phyloP scores from a whole-genome alignment of 2,329 filamentous ascomycete species.

The Davidsoniella virescens region DNA sequence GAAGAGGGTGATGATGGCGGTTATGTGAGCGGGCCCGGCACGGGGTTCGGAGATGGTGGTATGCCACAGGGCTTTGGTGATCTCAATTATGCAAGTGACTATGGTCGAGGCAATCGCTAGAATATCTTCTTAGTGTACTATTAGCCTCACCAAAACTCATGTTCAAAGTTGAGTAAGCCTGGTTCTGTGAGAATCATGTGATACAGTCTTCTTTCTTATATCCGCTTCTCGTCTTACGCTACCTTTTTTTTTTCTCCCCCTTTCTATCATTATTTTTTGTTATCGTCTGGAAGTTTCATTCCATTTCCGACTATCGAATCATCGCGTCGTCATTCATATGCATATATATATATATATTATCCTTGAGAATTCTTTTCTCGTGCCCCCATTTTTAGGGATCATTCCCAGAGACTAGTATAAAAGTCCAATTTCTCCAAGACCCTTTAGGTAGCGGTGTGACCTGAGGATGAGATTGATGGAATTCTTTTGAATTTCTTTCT shows the following conservation, averaged over 20 bases:
- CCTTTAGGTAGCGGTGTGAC: no score
- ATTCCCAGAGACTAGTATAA: no score
- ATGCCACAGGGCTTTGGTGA: slow-evolving; percentile 39
- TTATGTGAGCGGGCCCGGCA: slow-evolving; percentile 47
- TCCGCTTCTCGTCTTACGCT: background rate
- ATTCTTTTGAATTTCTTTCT: background rate
- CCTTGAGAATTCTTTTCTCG: background rate
- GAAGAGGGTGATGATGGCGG: slow-evolving; percentile 58
- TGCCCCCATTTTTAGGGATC: no score
- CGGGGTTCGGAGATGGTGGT: slow-evolving; percentile 40
- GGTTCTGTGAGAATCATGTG: background rate
- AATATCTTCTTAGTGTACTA: background rate
- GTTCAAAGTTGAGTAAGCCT: no score
- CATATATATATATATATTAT: no score
- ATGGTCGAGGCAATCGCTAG: slow-evolving; percentile 24
- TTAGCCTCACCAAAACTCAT: no score
- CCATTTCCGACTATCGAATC: no score
- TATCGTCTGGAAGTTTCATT: background rate
- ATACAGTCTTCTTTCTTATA: background rate
- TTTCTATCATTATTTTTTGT: no score
- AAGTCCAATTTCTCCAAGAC: no score
- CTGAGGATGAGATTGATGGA: background rate
- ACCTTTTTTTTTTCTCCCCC: background rate
- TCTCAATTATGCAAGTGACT: slow-evolving; percentile 37
- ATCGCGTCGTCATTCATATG: no score